Evolutionary conservation across 192 early-diverging fungal species (phyloP).

Genomic region (Coemansia furcata): DNA sequence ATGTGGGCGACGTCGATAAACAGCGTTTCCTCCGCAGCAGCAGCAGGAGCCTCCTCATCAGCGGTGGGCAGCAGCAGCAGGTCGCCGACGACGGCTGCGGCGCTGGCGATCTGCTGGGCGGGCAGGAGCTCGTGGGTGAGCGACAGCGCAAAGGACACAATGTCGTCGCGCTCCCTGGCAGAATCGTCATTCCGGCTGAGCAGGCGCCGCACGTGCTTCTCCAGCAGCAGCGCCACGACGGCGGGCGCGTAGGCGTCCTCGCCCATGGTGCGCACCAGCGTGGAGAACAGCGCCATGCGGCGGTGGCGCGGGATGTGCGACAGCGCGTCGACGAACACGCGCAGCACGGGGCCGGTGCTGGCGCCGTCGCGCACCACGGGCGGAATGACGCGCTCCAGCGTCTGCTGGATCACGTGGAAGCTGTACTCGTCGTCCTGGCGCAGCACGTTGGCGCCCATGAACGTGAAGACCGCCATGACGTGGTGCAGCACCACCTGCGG

Average conservation of each 20-base stretch:
- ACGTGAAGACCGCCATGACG: conserved; percentile 97
- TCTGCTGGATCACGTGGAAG: conserved; percentile 92
- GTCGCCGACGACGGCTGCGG: conserved; percentile 59
- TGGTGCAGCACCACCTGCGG: conserved; percentile 85
- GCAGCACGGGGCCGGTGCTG: conserved; percentile 72
- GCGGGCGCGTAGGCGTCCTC: conserved; percentile 68
- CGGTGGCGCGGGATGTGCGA: conserved; percentile 92
- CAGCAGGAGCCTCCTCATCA: background rate
- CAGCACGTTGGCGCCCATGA: conserved; percentile 94
- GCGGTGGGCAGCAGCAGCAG: conserved; percentile 56
- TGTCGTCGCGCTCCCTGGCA: conserved; percentile 60
- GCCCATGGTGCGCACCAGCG: conserved; percentile 80
- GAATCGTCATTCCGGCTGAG: conserved; percentile 22
- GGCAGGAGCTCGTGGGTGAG: conserved; percentile 69
- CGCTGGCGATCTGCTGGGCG: conserved; percentile 63
- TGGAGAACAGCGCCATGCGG: conserved; percentile 80
- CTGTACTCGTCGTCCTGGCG: conserved; percentile 96
- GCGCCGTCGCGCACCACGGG: conserved; percentile 55
- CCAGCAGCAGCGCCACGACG: conserved; percentile 70
- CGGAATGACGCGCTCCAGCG: conserved; percentile 83
- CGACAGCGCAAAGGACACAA: conserved; percentile 72
- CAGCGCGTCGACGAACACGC: conserved; percentile 90
- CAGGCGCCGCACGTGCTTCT: conserved; percentile 62
- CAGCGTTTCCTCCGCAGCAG: background rate
- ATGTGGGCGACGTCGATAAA: conserved; percentile 23